These are phyloP conservation scores for Coniochaeta ligniaria DNA, from an alignment of 2,329 filamentous ascomycete genomes.

Conservation along the genomic window DNA sequence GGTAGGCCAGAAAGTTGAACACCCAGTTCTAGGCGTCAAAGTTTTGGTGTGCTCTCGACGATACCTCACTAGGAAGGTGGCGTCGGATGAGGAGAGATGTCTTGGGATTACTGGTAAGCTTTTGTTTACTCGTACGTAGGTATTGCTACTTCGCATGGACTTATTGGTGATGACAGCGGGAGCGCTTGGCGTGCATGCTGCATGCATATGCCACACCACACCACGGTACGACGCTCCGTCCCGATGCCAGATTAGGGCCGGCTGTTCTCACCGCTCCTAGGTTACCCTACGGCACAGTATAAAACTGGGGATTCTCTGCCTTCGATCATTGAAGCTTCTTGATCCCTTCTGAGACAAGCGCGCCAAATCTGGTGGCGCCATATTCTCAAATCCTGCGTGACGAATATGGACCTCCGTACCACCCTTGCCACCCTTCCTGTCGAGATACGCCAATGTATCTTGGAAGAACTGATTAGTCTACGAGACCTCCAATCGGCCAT, in stretches of 20 bases:
- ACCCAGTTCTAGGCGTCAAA: neutral
- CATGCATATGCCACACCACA: no score
- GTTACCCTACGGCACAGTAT: neutral
- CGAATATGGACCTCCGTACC: neutral
- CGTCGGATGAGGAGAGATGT: neutral
- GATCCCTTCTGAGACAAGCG: neutral
- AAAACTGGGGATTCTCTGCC: neutral
- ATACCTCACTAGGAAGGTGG: neutral
- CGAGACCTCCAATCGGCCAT: no score
- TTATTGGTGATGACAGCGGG: neutral
- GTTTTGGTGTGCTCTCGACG: neutral
- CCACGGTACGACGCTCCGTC: no score
- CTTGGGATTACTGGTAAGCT: neutral
- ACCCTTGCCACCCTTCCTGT: neutral
- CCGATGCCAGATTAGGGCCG: no score
- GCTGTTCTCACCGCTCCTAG: neutral
- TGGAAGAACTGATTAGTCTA: neutral
- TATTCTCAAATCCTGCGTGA: no score
- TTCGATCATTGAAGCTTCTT: neutral
- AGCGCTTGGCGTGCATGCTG: neutral
- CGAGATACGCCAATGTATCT: neutral
- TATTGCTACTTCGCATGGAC: neutral
- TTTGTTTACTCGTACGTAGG: neutral
- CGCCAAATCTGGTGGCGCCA: neutral
- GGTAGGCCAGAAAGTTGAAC: neutral